phyloP scores from a whole-genome alignment of 805 yeast species.

The Debaryomyces hansenii region DNA sequence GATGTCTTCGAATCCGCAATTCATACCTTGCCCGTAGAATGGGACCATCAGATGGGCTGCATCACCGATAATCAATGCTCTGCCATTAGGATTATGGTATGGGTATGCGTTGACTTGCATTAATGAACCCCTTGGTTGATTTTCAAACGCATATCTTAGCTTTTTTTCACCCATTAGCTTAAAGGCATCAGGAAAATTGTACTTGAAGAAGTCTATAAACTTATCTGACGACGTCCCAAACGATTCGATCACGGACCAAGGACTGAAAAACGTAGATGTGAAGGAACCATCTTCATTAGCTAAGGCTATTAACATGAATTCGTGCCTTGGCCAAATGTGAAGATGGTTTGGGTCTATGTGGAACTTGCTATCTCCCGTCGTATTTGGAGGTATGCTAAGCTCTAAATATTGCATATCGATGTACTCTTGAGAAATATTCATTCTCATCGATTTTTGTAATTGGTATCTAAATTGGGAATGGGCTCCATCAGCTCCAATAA shows the following conservation, averaged over 20 bases:
- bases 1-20: constrained; percentile 93
- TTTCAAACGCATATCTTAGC: constrained; percentile 49
- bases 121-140: constrained; percentile 75
- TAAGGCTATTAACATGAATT: constrained; percentile 86
- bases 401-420: constrained; percentile 85
- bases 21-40: constrained; percentile 97
- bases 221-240: constrained; percentile 40
- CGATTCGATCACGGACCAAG: constrained; percentile 65
- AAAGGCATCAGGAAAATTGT: constrained; percentile 74
- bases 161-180: constrained; percentile 60
- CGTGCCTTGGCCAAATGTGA: constrained; percentile 90
- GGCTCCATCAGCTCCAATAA: constrained; percentile 87
- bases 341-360: constrained; percentile 70
- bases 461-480: constrained; percentile 71
- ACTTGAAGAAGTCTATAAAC: constrained; percentile 53
- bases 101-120: constrained; percentile 71
- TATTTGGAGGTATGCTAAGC: constrained; percentile 65
- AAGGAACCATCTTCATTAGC: constrained; percentile 85
- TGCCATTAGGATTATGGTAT: constrained; percentile 60
- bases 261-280: constrained; percentile 86
- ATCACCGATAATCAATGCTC: constrained; percentile 77
- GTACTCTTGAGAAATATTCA: constrained; percentile 74
- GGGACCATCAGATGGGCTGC: constrained; percentile 98
- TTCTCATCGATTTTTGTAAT: constrained; percentile 62
- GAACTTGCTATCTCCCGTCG: constrained; percentile 37